Base-by-base conservation (phyloP, 148 eudicot genomes). In the Amaranthus palmeri region DNA sequence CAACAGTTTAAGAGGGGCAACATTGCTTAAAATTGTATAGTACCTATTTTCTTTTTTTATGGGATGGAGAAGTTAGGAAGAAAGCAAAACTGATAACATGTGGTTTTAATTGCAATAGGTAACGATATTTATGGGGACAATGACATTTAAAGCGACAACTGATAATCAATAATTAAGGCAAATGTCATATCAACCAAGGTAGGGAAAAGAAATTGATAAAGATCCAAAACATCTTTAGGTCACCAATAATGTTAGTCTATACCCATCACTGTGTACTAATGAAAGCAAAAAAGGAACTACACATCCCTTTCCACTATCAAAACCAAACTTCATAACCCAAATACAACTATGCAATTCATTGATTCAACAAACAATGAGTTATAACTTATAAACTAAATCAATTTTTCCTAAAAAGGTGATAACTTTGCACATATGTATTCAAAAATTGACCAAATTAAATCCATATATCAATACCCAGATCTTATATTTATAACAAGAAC, bases 161-260 rank as follows among this genome's bases (percentile, higher is more conserved):
- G 45, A 78, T 73, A 55, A 78, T 68, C 65, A 61, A 69, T 61
- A 47, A 73, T 61, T 72, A 68, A 73, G 76, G 73, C 68, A 78
- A 62, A 78, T 47, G 77, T 78, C 77, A 46, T 67, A 61, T 69
- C 81, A 73, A 46, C 60, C 46, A 56, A 54, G 51, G 51, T 41
- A 42, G 51, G 58, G 56, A 44, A 59, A 48, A 43, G 48, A 51
- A 78, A 55, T 6, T 41, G 70, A 78, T 61, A 73, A 55, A 42
- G 66, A 73, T 62, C 60, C 71, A 54, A 41, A 69, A 68, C 18
- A 66, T 73, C 14, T 78, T 62, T 71, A 69, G 42, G 68, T 73
- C 59, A 55, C 69, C 61, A 62, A 78, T 62, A 43, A 78, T 69
- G 65, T 69, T 66, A 58, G 70, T 77, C 76, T 55, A 10, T 66